A percentile compares a stretch with the other conserved stretches of the same genome.
phyloP scores from a whole-genome alignment of 768 basidiomycete genomes.

The Leccinum disarticulatum region DNA sequence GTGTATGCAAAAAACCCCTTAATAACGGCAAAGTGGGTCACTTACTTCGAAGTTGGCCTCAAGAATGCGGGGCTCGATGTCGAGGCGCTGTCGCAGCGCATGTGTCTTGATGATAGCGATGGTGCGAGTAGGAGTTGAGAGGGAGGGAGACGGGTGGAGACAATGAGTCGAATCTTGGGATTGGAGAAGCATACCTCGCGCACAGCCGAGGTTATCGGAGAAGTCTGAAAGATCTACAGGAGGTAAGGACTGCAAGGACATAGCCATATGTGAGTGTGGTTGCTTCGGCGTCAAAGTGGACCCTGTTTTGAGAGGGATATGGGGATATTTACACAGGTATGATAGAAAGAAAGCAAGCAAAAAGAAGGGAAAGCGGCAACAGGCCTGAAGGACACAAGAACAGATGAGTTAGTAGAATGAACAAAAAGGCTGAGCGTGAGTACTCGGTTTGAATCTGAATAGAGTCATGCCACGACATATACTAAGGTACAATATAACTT shows the following conservation, averaged over 20 bases:
- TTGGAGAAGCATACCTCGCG: background rate
- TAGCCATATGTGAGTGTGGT: slow-evolving; percentile 21
- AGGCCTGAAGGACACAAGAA: slow-evolving; percentile 5
- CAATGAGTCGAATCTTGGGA: slow-evolving; percentile 6
- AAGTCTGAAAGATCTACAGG: slow-evolving; percentile 18
- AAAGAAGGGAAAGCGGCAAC: slow-evolving; percentile 20
- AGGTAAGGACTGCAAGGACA: slow-evolving; percentile 13
- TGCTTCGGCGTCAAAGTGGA: slow-evolving; percentile 7
- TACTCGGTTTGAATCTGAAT: slow-evolving; percentile 12
- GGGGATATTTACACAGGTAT: slow-evolving; percentile 24
- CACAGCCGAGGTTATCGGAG: slow-evolving; percentile 13
- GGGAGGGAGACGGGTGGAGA: slow-evolving; percentile 10
- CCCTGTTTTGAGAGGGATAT: slow-evolving; percentile 2
- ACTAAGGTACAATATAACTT: no score
- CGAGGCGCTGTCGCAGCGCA: slow-evolving; percentile 70
- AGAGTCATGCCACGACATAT: background rate
- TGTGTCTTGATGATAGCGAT: slow-evolving; percentile 85
- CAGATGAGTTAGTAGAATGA: slow-evolving; percentile 9
- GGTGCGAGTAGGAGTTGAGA: slow-evolving; percentile 48
- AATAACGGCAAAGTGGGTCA: slow-evolving; percentile 6
- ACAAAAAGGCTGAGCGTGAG: slow-evolving; percentile 6
- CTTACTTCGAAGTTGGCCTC: slow-evolving; percentile 82
- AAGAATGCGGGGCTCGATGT: slow-evolving; percentile 76
- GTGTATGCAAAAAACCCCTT: slow-evolving; percentile 2
- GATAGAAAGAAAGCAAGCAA: slow-evolving; percentile 7